phyloP scores from a whole-genome alignment of 2,329 filamentous ascomycete species.

The Epicoccum sorghinum region DNA sequence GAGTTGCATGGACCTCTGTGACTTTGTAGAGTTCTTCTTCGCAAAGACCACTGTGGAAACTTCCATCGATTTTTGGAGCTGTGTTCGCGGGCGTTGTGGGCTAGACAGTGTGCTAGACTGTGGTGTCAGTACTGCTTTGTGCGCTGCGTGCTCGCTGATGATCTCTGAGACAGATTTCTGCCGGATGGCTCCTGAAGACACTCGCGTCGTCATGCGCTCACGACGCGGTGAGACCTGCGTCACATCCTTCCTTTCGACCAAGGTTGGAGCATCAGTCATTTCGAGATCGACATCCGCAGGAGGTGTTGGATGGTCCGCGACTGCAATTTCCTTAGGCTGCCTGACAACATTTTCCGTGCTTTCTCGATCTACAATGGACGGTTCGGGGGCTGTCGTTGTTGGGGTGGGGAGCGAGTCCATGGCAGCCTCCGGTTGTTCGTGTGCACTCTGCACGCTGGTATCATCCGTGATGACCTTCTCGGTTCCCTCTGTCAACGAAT shows the following conservation, averaged over 20 bases:
- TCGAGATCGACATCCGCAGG: constrained; percentile 44
- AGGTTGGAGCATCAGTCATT: constrained; percentile 36
- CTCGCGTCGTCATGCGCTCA: constrained; percentile 70
- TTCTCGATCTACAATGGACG: constrained; percentile 32
- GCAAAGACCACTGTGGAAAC: constrained; percentile 80
- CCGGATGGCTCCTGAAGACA: constrained; percentile 72
- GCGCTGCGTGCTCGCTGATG: constrained; percentile 62
- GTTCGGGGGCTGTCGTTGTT: constrained; percentile 42
- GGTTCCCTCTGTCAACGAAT: constrained; percentile 34
- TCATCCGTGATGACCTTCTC: constrained; percentile 24
- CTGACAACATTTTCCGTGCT: constrained; percentile 21
- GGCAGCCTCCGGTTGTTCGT: constrained; percentile 25
- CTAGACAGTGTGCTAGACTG: constrained; percentile 39
- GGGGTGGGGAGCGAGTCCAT: constrained; percentile 46
- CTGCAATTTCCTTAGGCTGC: constrained; percentile 18
- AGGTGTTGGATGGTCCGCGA: constrained; percentile 42
- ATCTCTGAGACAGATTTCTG: constrained; percentile 78
- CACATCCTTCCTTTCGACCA: constrained; percentile 11
- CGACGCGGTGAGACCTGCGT: constrained; percentile 37
- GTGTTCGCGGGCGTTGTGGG: constrained; percentile 30
- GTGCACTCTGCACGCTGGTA: constrained; percentile 9
- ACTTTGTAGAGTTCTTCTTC: constrained; percentile 57
- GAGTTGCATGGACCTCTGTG: constrained; percentile 39
- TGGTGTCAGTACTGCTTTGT: constrained; percentile 52
- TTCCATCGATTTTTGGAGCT: constrained; percentile 60